Percentiles rank a stretch among this genome's conserved stretches.
Conservation (phyloP, 2,329 filamentous ascomycete genomes). For the Cladosporium oxysporum region DNA sequence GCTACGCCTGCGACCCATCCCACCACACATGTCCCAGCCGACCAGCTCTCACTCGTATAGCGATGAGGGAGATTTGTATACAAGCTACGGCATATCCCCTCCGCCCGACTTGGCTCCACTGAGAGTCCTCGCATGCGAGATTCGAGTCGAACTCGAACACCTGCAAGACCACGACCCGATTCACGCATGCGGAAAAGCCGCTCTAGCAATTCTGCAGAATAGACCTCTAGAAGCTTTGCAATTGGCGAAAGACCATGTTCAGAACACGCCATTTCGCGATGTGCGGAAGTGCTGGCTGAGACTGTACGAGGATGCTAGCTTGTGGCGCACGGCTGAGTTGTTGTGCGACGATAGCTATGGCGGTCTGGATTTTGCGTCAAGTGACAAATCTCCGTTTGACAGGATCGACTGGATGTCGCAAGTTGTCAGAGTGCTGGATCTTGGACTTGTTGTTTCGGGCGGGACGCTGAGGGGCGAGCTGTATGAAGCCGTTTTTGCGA, state of each 20-base stretch:
- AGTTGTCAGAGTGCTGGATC: conserved; percentile 69
- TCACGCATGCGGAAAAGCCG: conserved; percentile 44
- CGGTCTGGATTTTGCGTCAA: background rate
- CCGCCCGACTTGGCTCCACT: background rate
- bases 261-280: conserved; percentile 67
- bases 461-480: conserved; percentile 57
- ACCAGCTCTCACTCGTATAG: background rate
- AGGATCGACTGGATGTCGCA: conserved; percentile 52
- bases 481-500: conserved; percentile 53
- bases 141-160: conserved; percentile 1
- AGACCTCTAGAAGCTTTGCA: conserved; percentile 56
- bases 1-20: background rate
- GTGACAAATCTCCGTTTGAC: background rate
- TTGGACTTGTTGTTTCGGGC: conserved; percentile 73
- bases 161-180: conserved; percentile 34
- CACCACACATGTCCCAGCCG: background rate
- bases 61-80: background rate
- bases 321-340: conserved; percentile 58
- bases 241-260: conserved; percentile 66
- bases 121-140: conserved; percentile 7
- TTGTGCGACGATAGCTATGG: conserved; percentile 13
- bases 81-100: background rate
- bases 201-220: conserved; percentile 39
- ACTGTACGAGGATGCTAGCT: conserved; percentile 69
- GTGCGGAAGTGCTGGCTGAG: conserved; percentile 69